Percentiles rank a stretch among this genome's conserved stretches.
phyloP scores from a whole-genome alignment of 2,329 filamentous ascomycete genomes.

The Cladosporium sp. region DNA sequence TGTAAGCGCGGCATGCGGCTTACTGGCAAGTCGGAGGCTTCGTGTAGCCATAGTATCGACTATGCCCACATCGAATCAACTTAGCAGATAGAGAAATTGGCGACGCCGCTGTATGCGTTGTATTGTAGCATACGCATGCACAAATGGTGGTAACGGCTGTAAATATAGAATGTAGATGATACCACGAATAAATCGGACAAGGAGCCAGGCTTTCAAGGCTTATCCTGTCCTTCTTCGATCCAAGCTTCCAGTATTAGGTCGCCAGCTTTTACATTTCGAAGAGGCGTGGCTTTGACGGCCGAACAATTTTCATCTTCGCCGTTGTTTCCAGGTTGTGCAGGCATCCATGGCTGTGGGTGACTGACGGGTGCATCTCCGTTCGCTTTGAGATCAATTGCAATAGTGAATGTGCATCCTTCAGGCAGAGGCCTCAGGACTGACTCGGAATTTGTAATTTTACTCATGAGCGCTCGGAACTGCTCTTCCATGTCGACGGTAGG shows the following conservation, averaged over 20 bases:
- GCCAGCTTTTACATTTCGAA: conserved; percentile 60
- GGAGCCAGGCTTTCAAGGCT: not conserved
- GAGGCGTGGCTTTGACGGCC: conserved; percentile 45
- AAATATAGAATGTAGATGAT: not conserved
- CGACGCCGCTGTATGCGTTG: too few relatives aligned
- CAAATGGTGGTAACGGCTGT: not conserved
- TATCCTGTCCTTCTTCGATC: conserved; percentile 53
- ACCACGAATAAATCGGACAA: not conserved
- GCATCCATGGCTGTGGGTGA: conserved; percentile 57
- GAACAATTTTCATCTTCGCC: not conserved
- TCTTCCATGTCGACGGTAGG: conserved; percentile 58
- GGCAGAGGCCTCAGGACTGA: conserved; percentile 56
- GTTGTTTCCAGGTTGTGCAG: conserved; percentile 35
- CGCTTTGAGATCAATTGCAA: conserved; percentile 67
- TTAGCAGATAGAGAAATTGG: too few relatives aligned
- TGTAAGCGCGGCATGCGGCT: not conserved
- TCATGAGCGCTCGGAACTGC: conserved; percentile 64
- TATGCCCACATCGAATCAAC: too few relatives aligned
- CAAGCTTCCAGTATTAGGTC: conserved; percentile 64
- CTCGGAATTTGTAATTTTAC: conserved; percentile 56
- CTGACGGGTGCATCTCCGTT: conserved; percentile 41
- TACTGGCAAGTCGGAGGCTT: not conserved
- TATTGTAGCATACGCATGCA: too few relatives aligned
- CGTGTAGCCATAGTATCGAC: too few relatives aligned
- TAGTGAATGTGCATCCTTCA: conserved; percentile 64